Evolutionary conservation across 2,329 filamentous ascomycete species (phyloP).

Genomic region (Colletotrichum gloeosporioides): DNA sequence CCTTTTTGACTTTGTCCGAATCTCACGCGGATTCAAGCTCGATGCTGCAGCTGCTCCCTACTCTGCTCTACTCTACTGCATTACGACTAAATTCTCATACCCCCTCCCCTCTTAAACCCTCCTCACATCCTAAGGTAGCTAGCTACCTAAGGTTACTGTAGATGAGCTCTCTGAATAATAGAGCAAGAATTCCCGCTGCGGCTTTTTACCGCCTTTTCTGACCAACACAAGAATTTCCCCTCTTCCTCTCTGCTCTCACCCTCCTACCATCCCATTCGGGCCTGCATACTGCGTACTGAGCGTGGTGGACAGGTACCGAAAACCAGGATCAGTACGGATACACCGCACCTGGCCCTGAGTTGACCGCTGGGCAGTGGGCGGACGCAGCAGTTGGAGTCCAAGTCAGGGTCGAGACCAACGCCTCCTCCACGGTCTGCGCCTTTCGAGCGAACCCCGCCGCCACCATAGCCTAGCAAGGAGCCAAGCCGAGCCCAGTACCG

Average conservation of each 20-base stretch:
- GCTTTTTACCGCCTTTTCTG: not conserved
- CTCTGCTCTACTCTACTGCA: not conserved
- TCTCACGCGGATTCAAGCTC: not conserved
- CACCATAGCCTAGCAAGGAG: not conserved
- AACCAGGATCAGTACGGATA: not conserved
- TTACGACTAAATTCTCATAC: not conserved
- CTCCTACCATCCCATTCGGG: not conserved
- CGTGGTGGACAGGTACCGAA: not conserved
- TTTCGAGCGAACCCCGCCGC: not conserved
- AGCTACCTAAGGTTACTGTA: not conserved
- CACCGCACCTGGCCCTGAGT: not conserved
- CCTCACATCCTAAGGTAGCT: not conserved
- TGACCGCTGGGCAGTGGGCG: not conserved
- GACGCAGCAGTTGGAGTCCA: not conserved
- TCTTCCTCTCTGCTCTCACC: not conserved
- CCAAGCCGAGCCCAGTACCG: not conserved
- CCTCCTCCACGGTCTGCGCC: not conserved
- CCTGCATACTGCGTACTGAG: not conserved
- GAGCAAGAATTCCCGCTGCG: not conserved
- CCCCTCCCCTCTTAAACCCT: not conserved
- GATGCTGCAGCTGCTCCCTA: not conserved
- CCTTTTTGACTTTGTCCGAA: not conserved
- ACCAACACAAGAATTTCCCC: not conserved
- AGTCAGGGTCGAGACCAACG: not conserved
- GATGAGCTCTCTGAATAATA: not conserved